A percentile compares a stretch with the other conserved stretches of the same genome.
Evolutionary conservation across 768 basidiomycete species (phyloP).

Genomic region (Rhodotorula sphaerocarpa): DNA sequence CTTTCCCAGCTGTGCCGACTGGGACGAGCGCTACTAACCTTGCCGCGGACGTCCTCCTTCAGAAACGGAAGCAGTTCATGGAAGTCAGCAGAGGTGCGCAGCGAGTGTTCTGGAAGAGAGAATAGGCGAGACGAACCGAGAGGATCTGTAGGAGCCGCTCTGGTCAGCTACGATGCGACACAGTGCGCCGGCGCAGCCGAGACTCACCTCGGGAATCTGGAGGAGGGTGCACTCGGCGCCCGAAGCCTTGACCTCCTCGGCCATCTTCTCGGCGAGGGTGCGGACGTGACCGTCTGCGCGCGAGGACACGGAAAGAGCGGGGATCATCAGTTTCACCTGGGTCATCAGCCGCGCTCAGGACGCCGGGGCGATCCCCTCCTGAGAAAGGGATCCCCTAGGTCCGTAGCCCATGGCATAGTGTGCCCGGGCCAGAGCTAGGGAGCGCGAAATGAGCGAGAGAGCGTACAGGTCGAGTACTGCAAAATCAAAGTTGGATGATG

Average conservation of each 20-base stretch:
- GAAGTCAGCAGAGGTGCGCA: background rate
- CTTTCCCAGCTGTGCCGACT: background rate
- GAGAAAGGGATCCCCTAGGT: too few species aligned
- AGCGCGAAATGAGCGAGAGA: too few species aligned
- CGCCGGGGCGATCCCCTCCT: too few species aligned
- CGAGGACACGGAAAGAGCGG: too few species aligned
- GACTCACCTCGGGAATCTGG: conserved; percentile 28
- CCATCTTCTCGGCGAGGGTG: conserved; percentile 33
- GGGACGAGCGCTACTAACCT: conserved; percentile 2
- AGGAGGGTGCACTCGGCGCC: conserved; percentile 44
- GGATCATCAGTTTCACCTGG: too few species aligned
- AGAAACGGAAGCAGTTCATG: conserved; percentile 46
- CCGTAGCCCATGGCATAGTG: too few species aligned
- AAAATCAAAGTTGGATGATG: background rate
- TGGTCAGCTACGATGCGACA: too few species aligned
- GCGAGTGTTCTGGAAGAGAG: background rate
- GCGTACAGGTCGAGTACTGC: conserved; percentile 9
- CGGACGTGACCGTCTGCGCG: conserved; percentile 27
- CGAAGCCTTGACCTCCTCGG: conserved; percentile 41
- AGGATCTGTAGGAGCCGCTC: too few species aligned
- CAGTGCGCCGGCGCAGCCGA: too few species aligned
- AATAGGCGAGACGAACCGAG: background rate
- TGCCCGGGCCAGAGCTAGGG: too few species aligned
- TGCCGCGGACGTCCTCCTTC: conserved; percentile 51
- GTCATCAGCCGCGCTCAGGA: too few species aligned